Evolutionary conservation across 2,329 filamentous ascomycete genomes (phyloP).

Genomic region (Neonectria sp.): DNA sequence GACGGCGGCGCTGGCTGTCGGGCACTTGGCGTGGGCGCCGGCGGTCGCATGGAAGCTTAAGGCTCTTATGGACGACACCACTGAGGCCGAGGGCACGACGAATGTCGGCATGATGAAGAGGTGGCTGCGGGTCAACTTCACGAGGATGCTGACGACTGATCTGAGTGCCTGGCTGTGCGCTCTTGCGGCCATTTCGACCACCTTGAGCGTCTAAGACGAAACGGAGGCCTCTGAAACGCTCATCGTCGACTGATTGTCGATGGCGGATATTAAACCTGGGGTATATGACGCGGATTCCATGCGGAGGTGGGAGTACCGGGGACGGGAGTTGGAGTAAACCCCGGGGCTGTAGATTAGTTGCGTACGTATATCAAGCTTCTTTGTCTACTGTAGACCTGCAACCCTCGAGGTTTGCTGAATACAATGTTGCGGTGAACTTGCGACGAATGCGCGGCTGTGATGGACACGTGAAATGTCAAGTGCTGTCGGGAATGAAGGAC

Average conservation of each 20-base stretch:
- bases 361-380: not conserved
- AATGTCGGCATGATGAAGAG: slow-evolving; percentile 50
- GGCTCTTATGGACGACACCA: slow-evolving; percentile 47
- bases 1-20: slow-evolving; percentile 49
- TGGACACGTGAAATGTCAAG: not conserved
- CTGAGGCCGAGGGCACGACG: slow-evolving; percentile 38
- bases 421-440: not conserved
- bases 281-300: slow-evolving; percentile 3
- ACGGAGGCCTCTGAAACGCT: not conserved
- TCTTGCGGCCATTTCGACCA: slow-evolving; percentile 49
- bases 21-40: slow-evolving; percentile 54
- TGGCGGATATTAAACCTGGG: not conserved
- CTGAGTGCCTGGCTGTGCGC: slow-evolving; percentile 53
- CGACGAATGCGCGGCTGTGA: not conserved
- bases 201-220: slow-evolving; percentile 31
- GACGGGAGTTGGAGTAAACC: not conserved
- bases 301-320: not conserved
- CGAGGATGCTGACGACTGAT: slow-evolving; percentile 53
- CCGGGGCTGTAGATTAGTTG: not conserved
- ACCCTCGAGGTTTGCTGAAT: not conserved
- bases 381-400: not conserved
- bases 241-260: not conserved
- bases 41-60: slow-evolving; percentile 51
- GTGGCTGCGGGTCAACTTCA: slow-evolving; percentile 52
- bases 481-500: not conserved